phyloP scores from a whole-genome alignment of 2,329 filamentous ascomycete genomes.

The Phoma sp. region DNA sequence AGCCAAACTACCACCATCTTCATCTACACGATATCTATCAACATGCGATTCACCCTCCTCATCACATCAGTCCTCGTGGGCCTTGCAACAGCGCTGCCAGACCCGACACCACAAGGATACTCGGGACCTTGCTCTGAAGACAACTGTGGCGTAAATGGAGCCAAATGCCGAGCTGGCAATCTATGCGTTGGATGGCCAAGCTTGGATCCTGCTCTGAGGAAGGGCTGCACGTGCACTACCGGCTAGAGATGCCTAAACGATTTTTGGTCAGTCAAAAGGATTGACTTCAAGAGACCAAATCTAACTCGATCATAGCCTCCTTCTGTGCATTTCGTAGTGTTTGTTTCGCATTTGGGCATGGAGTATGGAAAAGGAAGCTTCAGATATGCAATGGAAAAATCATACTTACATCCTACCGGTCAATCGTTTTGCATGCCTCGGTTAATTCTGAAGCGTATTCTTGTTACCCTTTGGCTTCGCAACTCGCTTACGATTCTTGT shows the following conservation, averaged over 20 bases:
- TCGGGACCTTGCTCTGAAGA: conserved; percentile 15
- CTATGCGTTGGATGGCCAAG: conserved; percentile 12
- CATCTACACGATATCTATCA: neutral
- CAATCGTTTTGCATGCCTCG: too few species aligned
- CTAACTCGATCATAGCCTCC: neutral
- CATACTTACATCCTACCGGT: too few species aligned
- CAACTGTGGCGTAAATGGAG: conserved; percentile 10
- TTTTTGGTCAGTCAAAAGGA: neutral
- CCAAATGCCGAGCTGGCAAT: neutral
- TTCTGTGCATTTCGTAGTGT: too few species aligned
- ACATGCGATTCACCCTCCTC: conserved; percentile 10
- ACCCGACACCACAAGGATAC: conserved; percentile 25
- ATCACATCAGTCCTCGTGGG: conserved; percentile 4
- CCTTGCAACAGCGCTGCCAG: conserved; percentile 19
- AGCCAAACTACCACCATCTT: neutral
- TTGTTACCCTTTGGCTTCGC: too few species aligned
- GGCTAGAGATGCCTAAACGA: neutral
- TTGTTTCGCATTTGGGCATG: too few species aligned
- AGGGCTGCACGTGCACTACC: conserved; percentile 17
- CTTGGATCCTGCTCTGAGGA: conserved; percentile 15
- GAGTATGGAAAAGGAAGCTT: too few species aligned
- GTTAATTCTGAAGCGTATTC: too few species aligned
- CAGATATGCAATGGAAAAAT: too few species aligned
- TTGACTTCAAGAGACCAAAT: neutral
- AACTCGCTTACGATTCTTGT: too few species aligned